These are phyloP conservation scores for Flaveria robusta DNA, from an alignment of 129 eudicot species.

Conservation along the genomic window DNA sequence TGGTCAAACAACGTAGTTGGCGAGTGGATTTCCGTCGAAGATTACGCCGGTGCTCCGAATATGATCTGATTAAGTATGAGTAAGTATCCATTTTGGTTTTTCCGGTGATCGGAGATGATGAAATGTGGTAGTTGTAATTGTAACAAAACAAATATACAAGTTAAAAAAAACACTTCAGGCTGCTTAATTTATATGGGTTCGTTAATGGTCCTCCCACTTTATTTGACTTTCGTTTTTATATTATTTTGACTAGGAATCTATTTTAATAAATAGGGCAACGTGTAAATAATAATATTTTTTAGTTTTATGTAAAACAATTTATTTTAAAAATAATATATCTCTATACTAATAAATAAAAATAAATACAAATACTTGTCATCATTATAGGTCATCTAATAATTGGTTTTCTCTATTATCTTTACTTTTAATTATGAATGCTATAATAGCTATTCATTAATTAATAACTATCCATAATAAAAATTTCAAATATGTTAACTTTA, in stretches of 20 bases:
- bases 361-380: too few species aligned
- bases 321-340: too few species aligned
- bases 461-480: too few species aligned
- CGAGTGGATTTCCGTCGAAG: constrained; percentile 34
- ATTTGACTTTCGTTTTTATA: constrained; percentile 15
- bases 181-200: constrained; percentile 16
- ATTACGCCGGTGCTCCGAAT: constrained; percentile 40
- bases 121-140: background rate
- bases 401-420: too few species aligned
- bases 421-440: too few species aligned
- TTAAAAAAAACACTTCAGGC: constrained; percentile 3
- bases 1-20: constrained; percentile 34
- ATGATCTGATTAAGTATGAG: constrained; percentile 34
- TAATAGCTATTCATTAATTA: too few species aligned
- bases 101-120: constrained; percentile 11
- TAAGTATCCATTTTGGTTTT: constrained; percentile 30
- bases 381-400: too few species aligned
- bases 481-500: too few species aligned
- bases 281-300: too few species aligned
- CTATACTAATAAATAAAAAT: too few species aligned
- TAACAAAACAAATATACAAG: background rate
- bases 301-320: too few species aligned
- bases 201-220: constrained; percentile 28
- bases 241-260: background rate
- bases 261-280: too few species aligned